Evolutionary conservation across 257 asterid species (phyloP).

Genomic region (Fraxinus americana): DNA sequence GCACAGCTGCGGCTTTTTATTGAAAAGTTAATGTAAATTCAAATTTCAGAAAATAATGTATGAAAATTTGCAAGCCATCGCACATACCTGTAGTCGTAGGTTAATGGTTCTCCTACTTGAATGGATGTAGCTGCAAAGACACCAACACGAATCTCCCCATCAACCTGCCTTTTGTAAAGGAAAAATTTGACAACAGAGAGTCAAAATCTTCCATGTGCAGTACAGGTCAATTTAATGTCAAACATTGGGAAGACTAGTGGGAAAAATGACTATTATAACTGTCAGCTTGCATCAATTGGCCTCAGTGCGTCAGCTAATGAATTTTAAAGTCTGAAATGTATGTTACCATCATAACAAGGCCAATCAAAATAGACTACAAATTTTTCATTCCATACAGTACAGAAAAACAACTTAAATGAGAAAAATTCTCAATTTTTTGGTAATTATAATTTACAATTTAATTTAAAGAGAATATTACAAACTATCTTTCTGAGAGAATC

Average conservation of each 20-base stretch:
- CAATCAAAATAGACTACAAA: background rate
- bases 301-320: background rate
- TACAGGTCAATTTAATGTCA: background rate
- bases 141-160: constrained; percentile 85
- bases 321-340: background rate
- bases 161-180: constrained; percentile 70
- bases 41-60: background rate
- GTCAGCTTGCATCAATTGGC: background rate
- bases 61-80: constrained; percentile 7
- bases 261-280: background rate
- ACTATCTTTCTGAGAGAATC: background rate
- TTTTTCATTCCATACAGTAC: background rate
- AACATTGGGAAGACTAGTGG: background rate
- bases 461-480: background rate
- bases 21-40: background rate
- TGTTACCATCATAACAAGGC: background rate
- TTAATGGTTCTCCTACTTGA: constrained; percentile 79
- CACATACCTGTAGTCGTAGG: constrained; percentile 85
- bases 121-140: constrained; percentile 80
- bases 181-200: constrained; percentile 23
- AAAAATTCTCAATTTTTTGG: no score
- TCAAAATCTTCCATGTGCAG: constrained; percentile 5
- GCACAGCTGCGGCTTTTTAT: background rate
- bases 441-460: no score
- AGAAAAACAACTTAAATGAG: background rate